Base-by-base conservation (phyloP, 2,329 filamentous ascomycete species). In the Sporothrix mexicana region DNA sequence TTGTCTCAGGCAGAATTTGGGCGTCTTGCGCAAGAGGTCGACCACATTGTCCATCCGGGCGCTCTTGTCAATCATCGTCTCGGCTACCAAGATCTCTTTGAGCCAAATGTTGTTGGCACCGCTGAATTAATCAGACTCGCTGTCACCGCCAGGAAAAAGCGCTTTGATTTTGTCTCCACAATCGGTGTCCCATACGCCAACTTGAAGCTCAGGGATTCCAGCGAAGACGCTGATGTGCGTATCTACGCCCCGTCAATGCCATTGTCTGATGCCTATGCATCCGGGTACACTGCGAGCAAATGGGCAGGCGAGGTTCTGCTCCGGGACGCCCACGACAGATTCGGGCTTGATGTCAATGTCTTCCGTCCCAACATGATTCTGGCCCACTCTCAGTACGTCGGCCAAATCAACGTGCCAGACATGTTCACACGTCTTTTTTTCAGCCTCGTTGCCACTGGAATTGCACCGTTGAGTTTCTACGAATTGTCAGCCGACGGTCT, bases 1-100 rank as follows among this genome's bases (percentile, higher is more conserved):
- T n/a, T 53, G 17, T 17, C n/a, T 20, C 15, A 53, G 3, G 3
- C n/a, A 9, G n/a, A 53, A 2, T 53, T 53, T 53, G 6, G 8
- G 4, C 51, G 51, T 9, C 15, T 53, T 3, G 51, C 51, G 20
- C 2, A 8, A 1, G 51, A 53, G 1, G 51, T 10, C n/a, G n/a
- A 53, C 51, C 51, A 53, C 4, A 51, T 71, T 45, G 55, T 62
- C 0, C 55, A 71, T 43, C 53, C 69, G 17, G 69, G 69, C 25
- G 69, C 69, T 9, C 55, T 62, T 10, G 55, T 71, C 12, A 71
- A 62, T 17, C 55, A 71, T 23, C 53, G 57, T 1, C 69, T 71
- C 17, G 36, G 36, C 55, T 71, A 71, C 25, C 55, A 62, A 17
- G 41, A 62, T 25, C 55, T 62, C 25, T 62, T 71, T 49, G 69